These are phyloP conservation scores for Cutaneotrichosporon cyanovorans DNA, from an alignment of 1,284 basidiomycete species.

Conservation along the genomic window DNA sequence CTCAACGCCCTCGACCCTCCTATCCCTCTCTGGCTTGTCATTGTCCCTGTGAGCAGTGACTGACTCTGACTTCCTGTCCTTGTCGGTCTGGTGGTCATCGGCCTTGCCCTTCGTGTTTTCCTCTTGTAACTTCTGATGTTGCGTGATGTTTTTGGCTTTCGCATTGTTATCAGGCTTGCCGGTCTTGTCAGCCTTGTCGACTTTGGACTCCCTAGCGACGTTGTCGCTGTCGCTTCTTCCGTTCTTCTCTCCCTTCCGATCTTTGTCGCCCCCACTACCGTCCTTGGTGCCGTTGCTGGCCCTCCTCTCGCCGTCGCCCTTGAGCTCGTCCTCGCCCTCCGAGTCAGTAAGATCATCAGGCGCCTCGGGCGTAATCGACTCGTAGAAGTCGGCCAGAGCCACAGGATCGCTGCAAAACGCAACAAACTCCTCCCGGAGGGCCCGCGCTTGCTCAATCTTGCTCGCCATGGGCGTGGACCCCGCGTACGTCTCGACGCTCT, in stretches of 20 bases:
- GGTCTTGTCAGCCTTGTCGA: not conserved
- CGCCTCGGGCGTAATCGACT: constrained; percentile 55
- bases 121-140: constrained; percentile 4
- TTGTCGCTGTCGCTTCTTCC: constrained; percentile 2
- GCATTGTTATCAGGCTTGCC: too few species aligned
- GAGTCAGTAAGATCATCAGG: not conserved
- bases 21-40: too few species aligned
- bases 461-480: constrained; percentile 22
- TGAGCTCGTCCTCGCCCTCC: constrained; percentile 1
- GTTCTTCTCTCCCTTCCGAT: constrained; percentile 10
- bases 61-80: not conserved
- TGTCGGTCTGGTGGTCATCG: constrained; percentile 4
- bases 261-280: constrained; percentile 2
- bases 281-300: too few species aligned
- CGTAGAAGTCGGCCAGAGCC: constrained; percentile 59
- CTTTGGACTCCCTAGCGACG: too few species aligned
- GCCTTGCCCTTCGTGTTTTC: constrained; percentile 1
- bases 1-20: too few species aligned
- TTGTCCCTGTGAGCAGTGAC: too few species aligned
- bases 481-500: constrained; percentile 13
- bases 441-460: constrained; percentile 36
- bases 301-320: not conserved
- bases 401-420: constrained; percentile 60
- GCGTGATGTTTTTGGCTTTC: too few species aligned
- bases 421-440: constrained; percentile 52